These are phyloP conservation scores for Paramecium bursaria DNA, from an alignment of 73 alveolate species.

Conservation along the genomic window DNA sequence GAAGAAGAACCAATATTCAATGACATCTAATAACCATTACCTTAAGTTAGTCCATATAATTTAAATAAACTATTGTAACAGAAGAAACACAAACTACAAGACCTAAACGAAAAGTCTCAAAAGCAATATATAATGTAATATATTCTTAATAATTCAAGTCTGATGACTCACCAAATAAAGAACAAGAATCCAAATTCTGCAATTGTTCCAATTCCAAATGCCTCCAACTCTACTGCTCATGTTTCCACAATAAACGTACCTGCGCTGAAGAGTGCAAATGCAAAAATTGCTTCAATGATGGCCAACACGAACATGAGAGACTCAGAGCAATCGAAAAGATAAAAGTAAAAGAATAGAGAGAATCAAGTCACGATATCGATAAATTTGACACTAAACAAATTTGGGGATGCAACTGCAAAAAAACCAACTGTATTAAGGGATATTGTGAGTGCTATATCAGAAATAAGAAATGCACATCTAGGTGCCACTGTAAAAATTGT, in stretches of 20 bases:
- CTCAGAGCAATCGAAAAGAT: constrained; percentile 28
- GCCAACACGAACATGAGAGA: constrained; percentile 31
- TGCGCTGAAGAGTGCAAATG: constrained; percentile 34
- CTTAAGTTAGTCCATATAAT: no score
- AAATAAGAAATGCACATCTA: constrained; percentile 33
- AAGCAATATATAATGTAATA: constrained; percentile 19
- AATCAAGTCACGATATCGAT: constrained; percentile 32
- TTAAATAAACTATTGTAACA: no score
- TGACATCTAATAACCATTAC: no score
- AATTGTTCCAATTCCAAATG: constrained; percentile 37
- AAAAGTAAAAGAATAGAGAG: constrained; percentile 49
- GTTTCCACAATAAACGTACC: constrained; percentile 22
- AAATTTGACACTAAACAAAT: constrained; percentile 31
- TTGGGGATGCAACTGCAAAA: constrained; percentile 58
- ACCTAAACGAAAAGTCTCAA: constrained; percentile 13
- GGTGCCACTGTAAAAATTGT: constrained; percentile 42
- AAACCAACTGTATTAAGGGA: constrained; percentile 51
- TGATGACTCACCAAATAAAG: constrained; percentile 33
- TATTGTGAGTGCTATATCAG: constrained; percentile 55
- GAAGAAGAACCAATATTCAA: no score
- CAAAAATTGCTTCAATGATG: constrained; percentile 48
- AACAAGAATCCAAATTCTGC: constrained; percentile 15
- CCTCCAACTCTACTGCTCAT: constrained; percentile 36
- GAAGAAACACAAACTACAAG: no score
- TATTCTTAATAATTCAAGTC: background rate